These are phyloP conservation scores for Chlorella sp. DNA, from an alignment of 139 green algal species.

Conservation along the genomic window DNA sequence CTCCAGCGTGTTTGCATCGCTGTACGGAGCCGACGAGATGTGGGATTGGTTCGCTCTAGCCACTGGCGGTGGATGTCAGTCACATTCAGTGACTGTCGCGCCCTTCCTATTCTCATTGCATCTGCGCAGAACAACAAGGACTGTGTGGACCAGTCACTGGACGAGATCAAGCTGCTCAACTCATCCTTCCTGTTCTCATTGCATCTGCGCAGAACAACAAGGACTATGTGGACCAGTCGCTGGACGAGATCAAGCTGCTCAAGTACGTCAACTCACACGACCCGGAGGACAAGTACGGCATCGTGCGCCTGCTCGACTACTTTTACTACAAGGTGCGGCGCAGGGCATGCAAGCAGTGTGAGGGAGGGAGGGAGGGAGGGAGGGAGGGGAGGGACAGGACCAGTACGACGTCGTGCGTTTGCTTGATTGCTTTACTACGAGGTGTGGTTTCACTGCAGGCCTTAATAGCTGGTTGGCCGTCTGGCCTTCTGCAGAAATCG, in stretches of 20 bases:
- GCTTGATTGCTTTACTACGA: neutral
- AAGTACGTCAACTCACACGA: constrained; percentile 81
- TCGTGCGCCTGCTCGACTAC: constrained; percentile 92
- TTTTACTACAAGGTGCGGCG: constrained; percentile 89
- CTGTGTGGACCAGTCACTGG: constrained; percentile 80
- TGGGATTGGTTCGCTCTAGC: neutral
- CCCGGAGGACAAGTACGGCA: constrained; percentile 75
- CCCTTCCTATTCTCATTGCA: neutral
- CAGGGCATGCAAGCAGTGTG: no score
- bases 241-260: constrained; percentile 96
- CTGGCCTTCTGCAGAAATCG: neutral
- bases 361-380: neutral
- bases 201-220: constrained; percentile 81
- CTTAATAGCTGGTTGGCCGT: neutral
- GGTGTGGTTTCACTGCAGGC: neutral
- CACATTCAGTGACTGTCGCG: neutral
- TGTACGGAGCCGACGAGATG: neutral
- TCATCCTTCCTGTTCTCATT: neutral
- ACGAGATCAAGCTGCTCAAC: constrained; percentile 81
- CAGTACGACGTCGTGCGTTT: neutral
- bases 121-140: constrained; percentile 77
- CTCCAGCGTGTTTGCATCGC: neutral
- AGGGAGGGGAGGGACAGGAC: no score
- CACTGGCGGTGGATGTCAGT: neutral
- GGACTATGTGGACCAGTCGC: constrained; percentile 94